phyloP scores from a whole-genome alignment of 257 asterid species.

The Capsicum pubescens region DNA sequence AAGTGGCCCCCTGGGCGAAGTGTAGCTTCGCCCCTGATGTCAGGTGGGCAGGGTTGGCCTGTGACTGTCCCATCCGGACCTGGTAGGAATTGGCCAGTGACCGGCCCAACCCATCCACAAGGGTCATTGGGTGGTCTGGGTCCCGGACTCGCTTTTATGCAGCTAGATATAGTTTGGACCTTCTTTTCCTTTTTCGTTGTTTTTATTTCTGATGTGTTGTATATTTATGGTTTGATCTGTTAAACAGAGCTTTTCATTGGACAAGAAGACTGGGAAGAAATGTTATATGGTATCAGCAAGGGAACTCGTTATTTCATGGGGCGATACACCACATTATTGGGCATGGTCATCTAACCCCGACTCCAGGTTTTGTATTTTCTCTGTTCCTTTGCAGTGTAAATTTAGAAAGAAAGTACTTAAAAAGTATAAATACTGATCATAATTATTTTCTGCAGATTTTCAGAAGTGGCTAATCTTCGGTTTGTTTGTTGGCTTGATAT shows the following conservation, averaged over 20 bases:
- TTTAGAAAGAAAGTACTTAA: background rate
- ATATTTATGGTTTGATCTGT: background rate
- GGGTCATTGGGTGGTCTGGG: background rate
- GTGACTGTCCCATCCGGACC: background rate
- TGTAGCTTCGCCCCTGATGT: background rate
- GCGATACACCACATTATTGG: slow-evolving; percentile 40
- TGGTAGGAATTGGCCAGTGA: background rate
- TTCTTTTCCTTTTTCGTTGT: background rate
- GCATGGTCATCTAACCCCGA: slow-evolving; percentile 41
- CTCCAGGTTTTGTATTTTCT: slow-evolving; percentile 45
- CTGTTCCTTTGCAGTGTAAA: background rate
- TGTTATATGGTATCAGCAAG: slow-evolving; percentile 48
- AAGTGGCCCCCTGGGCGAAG: no score
- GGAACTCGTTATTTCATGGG: slow-evolving; percentile 47
- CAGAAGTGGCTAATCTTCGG: slow-evolving; percentile 67
- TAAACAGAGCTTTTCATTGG: slow-evolving; percentile 43
- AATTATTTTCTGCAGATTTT: slow-evolving; percentile 49
- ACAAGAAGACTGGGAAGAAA: slow-evolving; percentile 45
- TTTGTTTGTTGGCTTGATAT: slow-evolving; percentile 65
- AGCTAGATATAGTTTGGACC: background rate
- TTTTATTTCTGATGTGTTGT: background rate
- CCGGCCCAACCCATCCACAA: background rate
- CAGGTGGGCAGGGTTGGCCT: background rate
- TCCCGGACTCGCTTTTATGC: background rate
- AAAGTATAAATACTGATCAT: background rate